Conservation (phyloP, 306 rosid species). For the Vicia faba region DNA sequence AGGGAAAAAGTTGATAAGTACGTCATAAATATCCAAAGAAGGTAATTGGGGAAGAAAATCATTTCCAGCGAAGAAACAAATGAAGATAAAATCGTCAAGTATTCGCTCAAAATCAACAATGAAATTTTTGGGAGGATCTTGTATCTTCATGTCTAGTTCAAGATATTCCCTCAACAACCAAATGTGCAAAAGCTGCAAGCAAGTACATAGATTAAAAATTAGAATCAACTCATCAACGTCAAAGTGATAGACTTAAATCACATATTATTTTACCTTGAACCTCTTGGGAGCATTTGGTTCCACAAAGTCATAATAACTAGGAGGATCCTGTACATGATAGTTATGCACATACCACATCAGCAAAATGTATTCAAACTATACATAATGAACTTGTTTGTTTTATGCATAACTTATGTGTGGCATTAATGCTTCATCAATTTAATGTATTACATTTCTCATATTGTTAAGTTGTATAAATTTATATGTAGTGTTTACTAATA, state of each 20-base stretch:
- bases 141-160: constrained; percentile 51
- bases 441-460: background rate
- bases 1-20: background rate
- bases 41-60: constrained; percentile 72
- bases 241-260: background rate
- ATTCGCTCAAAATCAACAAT: constrained; percentile 50
- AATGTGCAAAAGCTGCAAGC: constrained; percentile 54
- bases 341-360: background rate
- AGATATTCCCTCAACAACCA: constrained; percentile 66
- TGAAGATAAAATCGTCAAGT: constrained; percentile 64
- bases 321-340: constrained; percentile 31
- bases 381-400: too few species aligned
- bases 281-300: constrained; percentile 13
- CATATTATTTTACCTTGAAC: constrained; percentile 44
- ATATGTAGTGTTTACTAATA: background rate
- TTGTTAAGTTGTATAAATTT: background rate
- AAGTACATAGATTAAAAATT: background rate
- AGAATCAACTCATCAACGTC: background rate
- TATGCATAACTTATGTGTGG: too few species aligned
- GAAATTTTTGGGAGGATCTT: constrained; percentile 42
- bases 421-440: background rate
- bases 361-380: background rate
- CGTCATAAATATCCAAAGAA: constrained; percentile 54
- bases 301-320: background rate
- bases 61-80: constrained; percentile 62